phyloP scores from a whole-genome alignment of 495 filamentous ascomycete genomes.

The Penicillium lividum region DNA sequence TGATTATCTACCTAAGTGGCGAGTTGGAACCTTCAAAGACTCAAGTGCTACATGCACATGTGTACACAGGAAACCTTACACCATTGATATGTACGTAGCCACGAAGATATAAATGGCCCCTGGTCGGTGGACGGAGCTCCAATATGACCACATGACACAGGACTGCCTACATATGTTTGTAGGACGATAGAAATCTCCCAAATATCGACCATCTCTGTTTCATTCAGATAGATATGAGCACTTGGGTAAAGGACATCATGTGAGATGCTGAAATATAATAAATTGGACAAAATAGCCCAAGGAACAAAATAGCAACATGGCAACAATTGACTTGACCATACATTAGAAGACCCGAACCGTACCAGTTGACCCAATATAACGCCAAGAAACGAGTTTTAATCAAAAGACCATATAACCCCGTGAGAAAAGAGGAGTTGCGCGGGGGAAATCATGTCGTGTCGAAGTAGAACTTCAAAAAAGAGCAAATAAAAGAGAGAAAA shows the following conservation, averaged over 20 bases:
- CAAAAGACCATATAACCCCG: slow-evolving; percentile 19
- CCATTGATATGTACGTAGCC: too few relatives aligned
- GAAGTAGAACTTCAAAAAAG: slow-evolving; percentile 3
- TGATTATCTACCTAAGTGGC: too few relatives aligned
- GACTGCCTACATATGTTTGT: too few relatives aligned
- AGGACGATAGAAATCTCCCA: neutral
- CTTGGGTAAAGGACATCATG: neutral
- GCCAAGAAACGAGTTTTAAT: slow-evolving; percentile 16
- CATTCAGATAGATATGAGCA: neutral
- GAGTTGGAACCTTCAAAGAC: too few relatives aligned
- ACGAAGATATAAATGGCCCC: too few relatives aligned
- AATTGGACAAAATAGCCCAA: slow-evolving; percentile 1
- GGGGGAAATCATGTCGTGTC: slow-evolving; percentile 18
- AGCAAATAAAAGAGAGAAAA: slow-evolving; percentile 1
- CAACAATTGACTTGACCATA: slow-evolving; percentile 10
- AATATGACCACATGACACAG: too few relatives aligned
- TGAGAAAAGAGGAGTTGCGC: slow-evolving; percentile 11
- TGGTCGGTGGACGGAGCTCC: too few relatives aligned
- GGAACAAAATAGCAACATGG: slow-evolving; percentile 1
- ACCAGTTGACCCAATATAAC: slow-evolving; percentile 19
- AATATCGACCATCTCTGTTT: neutral
- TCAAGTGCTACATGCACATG: too few relatives aligned
- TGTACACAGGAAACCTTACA: too few relatives aligned
- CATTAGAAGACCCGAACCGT: slow-evolving; percentile 11
- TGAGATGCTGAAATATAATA: slow-evolving; percentile 12